Base-by-base conservation (phyloP, 805 yeast genomes). In the Yamadazyma sp. region DNA sequence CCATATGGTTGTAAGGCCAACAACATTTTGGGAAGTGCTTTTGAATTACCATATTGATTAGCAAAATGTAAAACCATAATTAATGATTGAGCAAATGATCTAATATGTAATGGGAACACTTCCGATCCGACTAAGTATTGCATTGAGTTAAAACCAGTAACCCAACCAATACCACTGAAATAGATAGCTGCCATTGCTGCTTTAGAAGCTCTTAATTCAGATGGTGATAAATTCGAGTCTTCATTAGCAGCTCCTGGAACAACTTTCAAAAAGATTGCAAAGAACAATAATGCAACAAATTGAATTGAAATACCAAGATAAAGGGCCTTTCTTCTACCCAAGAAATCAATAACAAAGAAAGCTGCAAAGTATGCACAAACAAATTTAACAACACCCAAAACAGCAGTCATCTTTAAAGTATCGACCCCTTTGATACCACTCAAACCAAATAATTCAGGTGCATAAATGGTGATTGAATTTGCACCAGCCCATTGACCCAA, bases 401-500 rank as follows among this genome's bases (percentile, higher is more conserved):
- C 55, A 16, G 78, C 75, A 7, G 79, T 72, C 65, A 71, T 70
- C 34, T 58, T 60, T 50, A 72, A 54, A 32, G 60, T 49, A 28
- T 62, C 62, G 27, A 66, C 61, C 18, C 71, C 73, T 7, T 51
- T 47, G 34, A 66, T 60, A 30, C 80, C 80, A 34, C 69, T 67
- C 39, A 72, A 55, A 4, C 63, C 65, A 40, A 75, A 70, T 28
- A 76, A 53, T 33, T 72, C 75, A 2, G 80, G 73, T 24, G 80
- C 75, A 44, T 76, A 77, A 32, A 75, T 73, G 3, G 81, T 76
- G 29, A 77, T 56, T 5, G 79, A 69, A 43, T 69, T 70, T 5
- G 80, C 75, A 34, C 80, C 79, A n/a, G 76, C 67, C 80, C 80
- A 76, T 55, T 76, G 80, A 23, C 72, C 73, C 24, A 76, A 57